phyloP scores from a whole-genome alignment of 2,329 filamentous ascomycete genomes.

The Alternaria burnsii region DNA sequence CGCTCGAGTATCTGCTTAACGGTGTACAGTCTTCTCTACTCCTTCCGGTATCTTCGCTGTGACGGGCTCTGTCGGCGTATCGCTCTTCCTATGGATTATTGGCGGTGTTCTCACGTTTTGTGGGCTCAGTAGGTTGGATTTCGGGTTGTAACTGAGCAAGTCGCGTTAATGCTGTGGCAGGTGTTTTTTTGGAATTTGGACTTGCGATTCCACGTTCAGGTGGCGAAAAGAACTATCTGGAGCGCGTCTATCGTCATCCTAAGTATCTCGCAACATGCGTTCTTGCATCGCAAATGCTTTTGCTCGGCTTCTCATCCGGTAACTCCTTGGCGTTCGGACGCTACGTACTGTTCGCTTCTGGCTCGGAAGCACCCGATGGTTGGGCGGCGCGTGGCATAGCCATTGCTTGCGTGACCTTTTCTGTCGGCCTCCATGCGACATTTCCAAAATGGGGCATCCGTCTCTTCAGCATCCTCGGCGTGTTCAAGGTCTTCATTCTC shows the following conservation, averaged over 20 bases:
- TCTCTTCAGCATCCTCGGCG: conserved; percentile 66
- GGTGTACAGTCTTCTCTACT: conserved; percentile 60
- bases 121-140: conserved; percentile 52
- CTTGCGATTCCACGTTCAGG: conserved; percentile 69
- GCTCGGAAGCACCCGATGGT: conserved; percentile 57
- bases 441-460: conserved; percentile 67
- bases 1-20: conserved; percentile 18
- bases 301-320: conserved; percentile 67
- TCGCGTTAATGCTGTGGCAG: too few relatives aligned
- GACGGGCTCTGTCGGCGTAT: conserved; percentile 64
- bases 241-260: conserved; percentile 67
- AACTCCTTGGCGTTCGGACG: conserved; percentile 68
- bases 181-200: conserved; percentile 70
- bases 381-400: conserved; percentile 66
- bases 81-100: conserved; percentile 64
- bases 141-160: too few relatives aligned
- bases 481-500: conserved; percentile 68
- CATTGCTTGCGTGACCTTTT: conserved; percentile 59
- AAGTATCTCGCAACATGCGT: conserved; percentile 68
- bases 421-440: conserved; percentile 61
- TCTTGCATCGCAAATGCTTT: conserved; percentile 67
- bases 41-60: conserved; percentile 65
- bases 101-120: conserved; percentile 64
- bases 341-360: conserved; percentile 66
- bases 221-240: conserved; percentile 73